Evolutionary conservation across 2,329 filamentous ascomycete species (phyloP).

Genomic region (Botrytis cinerea): DNA sequence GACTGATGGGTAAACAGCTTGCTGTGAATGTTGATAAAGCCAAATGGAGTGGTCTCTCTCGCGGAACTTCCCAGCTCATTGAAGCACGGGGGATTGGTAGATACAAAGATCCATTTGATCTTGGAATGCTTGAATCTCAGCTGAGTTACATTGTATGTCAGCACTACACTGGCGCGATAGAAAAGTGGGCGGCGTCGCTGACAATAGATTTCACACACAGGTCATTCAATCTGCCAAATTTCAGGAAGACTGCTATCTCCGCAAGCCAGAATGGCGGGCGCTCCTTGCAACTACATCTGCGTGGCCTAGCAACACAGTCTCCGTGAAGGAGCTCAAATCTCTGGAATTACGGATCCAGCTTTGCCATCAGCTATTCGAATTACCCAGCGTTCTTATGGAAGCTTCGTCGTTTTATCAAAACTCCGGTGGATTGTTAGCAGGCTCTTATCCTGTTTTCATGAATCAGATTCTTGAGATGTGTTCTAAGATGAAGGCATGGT

Average conservation of each 20-base stretch:
- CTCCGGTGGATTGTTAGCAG: not conserved
- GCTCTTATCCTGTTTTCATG: not conserved
- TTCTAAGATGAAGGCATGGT: not conserved
- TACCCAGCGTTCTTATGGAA: conserved; percentile 1
- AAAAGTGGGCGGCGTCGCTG: not conserved
- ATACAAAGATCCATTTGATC: conserved; percentile 28
- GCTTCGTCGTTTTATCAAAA: not conserved
- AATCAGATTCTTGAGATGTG: not conserved
- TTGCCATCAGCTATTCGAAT: not conserved
- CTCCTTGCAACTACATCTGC: not conserved
- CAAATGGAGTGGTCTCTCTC: conserved; percentile 28
- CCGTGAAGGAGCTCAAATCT: not conserved
- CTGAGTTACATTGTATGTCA: conserved; percentile 26
- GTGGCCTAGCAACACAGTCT: conserved; percentile 5
- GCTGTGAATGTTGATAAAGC: conserved; percentile 25
- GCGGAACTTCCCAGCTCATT: conserved; percentile 26
- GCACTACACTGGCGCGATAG: not conserved
- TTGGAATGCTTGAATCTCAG: conserved; percentile 30
- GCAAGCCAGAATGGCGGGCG: conserved; percentile 18
- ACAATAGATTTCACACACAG: not conserved
- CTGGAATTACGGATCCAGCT: conserved; percentile 4
- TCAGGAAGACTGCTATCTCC: conserved; percentile 19
- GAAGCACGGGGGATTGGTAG: conserved; percentile 23
- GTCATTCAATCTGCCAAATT: conserved; percentile 16
- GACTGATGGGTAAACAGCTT: conserved; percentile 20